Evolutionary conservation across 2,329 filamentous ascomycete genomes (phyloP), one percentile per base, ranked within the genome.

Genomic region (Amylocarpus encephaloides): DNA sequence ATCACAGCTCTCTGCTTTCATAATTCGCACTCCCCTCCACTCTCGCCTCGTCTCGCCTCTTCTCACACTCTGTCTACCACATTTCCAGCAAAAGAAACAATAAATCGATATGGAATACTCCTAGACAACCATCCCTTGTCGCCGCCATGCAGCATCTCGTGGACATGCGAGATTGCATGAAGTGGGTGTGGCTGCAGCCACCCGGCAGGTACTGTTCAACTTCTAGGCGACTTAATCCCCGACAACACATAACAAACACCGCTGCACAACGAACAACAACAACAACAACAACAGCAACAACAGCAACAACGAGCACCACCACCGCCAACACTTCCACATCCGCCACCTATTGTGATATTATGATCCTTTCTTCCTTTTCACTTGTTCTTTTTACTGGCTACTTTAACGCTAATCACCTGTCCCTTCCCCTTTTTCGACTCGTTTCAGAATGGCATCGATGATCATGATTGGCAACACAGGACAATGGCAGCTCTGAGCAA

Each of bases 81-180:
- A n/a, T 36, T 34, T 22, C 32, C 18, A 36, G 22, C 19, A 15
- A 22, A 11, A 18, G 29, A 45, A 18, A 45, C 41, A 43, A 26
- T 16, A 43, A 30, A 43, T 30, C 9, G 11, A 38, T 15, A n/a
- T n/a, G n/a, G 15, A 30, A 22, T 15, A 15, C 13, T 36, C 43
- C 32, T 11, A 33, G 34, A 38, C 18, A 19, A 46, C 18, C 32
- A 32, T 16, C 30, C 42, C 30, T 26, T 26, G 42, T 18, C 7
- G n/a, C 33, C 15, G 18, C 36, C 18, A 35, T 46, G 43, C 45
- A 47, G 34, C 19, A 22, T 47, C 29, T 40, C 35, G n/a, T 40
- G 19, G 18, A 47, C 35, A 35, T 40, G 43, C 32, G 43, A 47
- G 19, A 40, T 30, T 47, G 45, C 45, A 47, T 29, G 18, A 40